phyloP scores from a whole-genome alignment of 2,329 filamentous ascomycete species.

The Magnaporthiopsis incrustans region DNA sequence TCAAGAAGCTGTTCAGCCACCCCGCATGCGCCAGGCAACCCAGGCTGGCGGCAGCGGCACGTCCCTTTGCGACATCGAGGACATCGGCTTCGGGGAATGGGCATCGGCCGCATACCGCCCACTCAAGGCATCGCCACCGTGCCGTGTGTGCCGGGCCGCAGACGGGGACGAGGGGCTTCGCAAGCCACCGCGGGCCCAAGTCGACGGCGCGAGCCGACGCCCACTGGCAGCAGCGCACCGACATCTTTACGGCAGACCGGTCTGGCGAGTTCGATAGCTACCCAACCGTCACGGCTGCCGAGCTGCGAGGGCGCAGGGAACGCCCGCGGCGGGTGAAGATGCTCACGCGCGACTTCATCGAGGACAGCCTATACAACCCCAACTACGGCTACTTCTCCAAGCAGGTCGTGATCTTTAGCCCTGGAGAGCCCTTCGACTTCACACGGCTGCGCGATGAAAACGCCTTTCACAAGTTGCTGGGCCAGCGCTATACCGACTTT shows the following conservation, averaged over 20 bases:
- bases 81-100: slow-evolving; percentile 7
- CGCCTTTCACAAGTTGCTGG: slow-evolving; percentile 70
- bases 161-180: slow-evolving; percentile 7
- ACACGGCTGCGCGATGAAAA: slow-evolving; percentile 71
- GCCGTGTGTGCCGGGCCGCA: background rate
- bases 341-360: slow-evolving; percentile 95
- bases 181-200: slow-evolving; percentile 18
- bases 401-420: slow-evolving; percentile 91
- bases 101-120: too few relatives aligned
- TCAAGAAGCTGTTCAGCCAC: slow-evolving; percentile 78
- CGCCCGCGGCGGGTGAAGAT: slow-evolving; percentile 88
- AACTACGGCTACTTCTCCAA: slow-evolving; percentile 95
- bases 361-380: slow-evolving; percentile 92
- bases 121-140: background rate
- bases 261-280: slow-evolving; percentile 73
- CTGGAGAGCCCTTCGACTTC: slow-evolving; percentile 88
- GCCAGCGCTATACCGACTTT: slow-evolving; percentile 77
- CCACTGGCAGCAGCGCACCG: slow-evolving; percentile 78
- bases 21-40: slow-evolving; percentile 48
- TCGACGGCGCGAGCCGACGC: slow-evolving; percentile 44
- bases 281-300: slow-evolving; percentile 76
- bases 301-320: slow-evolving; percentile 63
- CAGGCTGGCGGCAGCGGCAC: background rate
- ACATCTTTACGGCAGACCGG: slow-evolving; percentile 68
- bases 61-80: slow-evolving; percentile 6